A percentile compares a stretch with the other conserved stretches of the same genome.
Conservation (phyloP, 1,284 basidiomycete genomes). For the Ceraceosorus guamensis region DNA sequence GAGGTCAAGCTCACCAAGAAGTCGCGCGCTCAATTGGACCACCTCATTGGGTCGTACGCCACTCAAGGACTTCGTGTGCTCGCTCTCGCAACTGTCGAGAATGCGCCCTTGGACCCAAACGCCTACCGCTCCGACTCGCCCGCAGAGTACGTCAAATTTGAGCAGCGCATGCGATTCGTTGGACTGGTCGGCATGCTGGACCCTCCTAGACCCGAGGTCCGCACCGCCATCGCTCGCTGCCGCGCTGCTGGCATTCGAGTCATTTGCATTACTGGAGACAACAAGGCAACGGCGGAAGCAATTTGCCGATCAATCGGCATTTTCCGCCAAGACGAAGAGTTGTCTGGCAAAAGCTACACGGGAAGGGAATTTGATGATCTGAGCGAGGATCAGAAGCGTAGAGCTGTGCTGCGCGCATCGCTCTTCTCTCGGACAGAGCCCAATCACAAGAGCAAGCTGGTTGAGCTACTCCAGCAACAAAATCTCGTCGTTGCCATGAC, state of each 20-base stretch:
- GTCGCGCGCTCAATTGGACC: slow-evolving; percentile 58
- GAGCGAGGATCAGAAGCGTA: slow-evolving; percentile 68
- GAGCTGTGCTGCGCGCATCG: slow-evolving; percentile 75
- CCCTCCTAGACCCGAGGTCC: slow-evolving; percentile 90
- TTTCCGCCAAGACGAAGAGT: slow-evolving; percentile 61
- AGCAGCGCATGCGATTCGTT: slow-evolving; percentile 72
- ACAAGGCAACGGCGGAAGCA: slow-evolving; percentile 94
- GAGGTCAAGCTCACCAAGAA: slow-evolving; percentile 53
- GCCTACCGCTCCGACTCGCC: slow-evolving; percentile 50
- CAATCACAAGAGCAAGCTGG: slow-evolving; percentile 85
- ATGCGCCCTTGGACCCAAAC: slow-evolving; percentile 60
- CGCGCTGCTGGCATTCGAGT: slow-evolving; percentile 88
- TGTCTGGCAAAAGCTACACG: slow-evolving; percentile 82
- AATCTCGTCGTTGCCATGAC: slow-evolving; percentile 94
- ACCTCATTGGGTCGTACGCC: slow-evolving; percentile 66
- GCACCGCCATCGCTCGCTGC: slow-evolving; percentile 78
- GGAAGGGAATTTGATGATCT: slow-evolving; percentile 84
- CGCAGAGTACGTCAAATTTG: slow-evolving; percentile 77
- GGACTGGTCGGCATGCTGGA: slow-evolving; percentile 96
- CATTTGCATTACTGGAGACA: slow-evolving; percentile 96
- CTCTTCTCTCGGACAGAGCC: slow-evolving; percentile 92
- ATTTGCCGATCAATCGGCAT: slow-evolving; percentile 95
- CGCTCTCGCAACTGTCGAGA: slow-evolving; percentile 78
- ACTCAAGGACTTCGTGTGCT: slow-evolving; percentile 77
- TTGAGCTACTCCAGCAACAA: slow-evolving; percentile 86